A percentile compares a stretch with the other conserved stretches of the same genome.
phyloP scores from a whole-genome alignment of 2,329 filamentous ascomycete genomes.

The Cercospora sojina region DNA sequence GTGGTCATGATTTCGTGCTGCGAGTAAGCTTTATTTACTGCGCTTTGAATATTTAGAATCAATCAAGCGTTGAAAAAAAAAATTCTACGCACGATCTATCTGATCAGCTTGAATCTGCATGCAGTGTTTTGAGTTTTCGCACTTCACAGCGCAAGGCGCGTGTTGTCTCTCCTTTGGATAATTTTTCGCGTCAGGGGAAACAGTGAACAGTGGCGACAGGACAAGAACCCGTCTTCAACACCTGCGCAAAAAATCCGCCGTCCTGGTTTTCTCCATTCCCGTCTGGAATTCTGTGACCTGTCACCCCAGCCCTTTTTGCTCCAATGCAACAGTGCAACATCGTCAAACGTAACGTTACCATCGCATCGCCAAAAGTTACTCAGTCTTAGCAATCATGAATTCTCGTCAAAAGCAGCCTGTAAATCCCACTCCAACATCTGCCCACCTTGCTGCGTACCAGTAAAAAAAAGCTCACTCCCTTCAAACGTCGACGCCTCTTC shows the following conservation, averaged over 20 bases:
- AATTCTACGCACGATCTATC: too few relatives aligned
- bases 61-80: too few relatives aligned
- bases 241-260: neutral
- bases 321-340: too few relatives aligned
- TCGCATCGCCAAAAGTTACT: neutral
- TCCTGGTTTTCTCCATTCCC: neutral
- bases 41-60: too few relatives aligned
- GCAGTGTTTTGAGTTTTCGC: neutral
- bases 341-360: neutral
- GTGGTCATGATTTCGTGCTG: too few relatives aligned
- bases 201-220: neutral
- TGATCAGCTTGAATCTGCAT: too few relatives aligned
- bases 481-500: conserved; percentile 41
- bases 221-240: neutral
- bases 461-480: conserved; percentile 42
- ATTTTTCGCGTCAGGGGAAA: neutral
- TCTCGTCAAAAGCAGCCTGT: conserved; percentile 15
- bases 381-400: too few relatives aligned
- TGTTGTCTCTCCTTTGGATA: neutral
- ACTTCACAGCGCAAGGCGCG: neutral
- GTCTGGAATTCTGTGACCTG: neutral
- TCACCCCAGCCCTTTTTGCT: neutral
- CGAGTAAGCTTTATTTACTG: too few relatives aligned
- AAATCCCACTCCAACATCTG: conserved; percentile 19
- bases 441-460: conserved; percentile 37